phyloP scores from a whole-genome alignment of 169 alveolate species.

The Plasmodium coatneyi region DNA sequence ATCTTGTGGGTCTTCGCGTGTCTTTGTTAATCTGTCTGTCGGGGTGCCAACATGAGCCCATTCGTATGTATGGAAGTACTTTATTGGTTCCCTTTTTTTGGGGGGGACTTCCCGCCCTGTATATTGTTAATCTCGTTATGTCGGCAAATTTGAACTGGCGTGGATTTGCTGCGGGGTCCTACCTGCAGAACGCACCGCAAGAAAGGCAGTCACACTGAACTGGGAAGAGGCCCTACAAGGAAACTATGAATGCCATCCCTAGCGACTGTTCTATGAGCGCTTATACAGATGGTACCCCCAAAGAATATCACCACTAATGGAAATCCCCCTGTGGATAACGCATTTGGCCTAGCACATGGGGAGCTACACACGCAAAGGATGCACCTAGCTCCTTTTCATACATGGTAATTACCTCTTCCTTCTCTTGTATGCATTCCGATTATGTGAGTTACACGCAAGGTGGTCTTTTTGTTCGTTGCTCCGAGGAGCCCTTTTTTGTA shows the following conservation, averaged over 20 bases:
- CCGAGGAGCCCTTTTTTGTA: not conserved
- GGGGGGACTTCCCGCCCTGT: not conserved
- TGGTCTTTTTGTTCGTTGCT: not conserved
- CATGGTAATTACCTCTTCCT: not conserved
- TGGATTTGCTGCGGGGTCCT: not conserved
- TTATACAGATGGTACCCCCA: not conserved
- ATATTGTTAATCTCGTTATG: not conserved
- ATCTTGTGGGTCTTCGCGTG: not conserved
- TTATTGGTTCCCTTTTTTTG: conserved; percentile 3
- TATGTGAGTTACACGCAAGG: not conserved
- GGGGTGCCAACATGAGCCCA: not conserved
- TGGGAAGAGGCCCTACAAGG: not conserved
- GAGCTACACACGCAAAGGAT: not conserved
- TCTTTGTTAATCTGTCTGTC: not conserved
- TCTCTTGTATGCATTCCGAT: not conserved
- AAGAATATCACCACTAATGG: not conserved
- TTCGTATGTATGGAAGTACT: not conserved
- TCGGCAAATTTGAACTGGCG: not conserved
- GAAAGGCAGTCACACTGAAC: not conserved
- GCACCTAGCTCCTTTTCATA: not conserved
- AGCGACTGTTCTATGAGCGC: not conserved
- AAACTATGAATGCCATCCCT: not conserved
- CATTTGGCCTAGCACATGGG: not conserved
- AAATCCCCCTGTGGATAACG: not conserved
- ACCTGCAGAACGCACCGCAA: not conserved